Base-by-base conservation (phyloP, 1,284 basidiomycete species). In the Puccinia triticina region DNA sequence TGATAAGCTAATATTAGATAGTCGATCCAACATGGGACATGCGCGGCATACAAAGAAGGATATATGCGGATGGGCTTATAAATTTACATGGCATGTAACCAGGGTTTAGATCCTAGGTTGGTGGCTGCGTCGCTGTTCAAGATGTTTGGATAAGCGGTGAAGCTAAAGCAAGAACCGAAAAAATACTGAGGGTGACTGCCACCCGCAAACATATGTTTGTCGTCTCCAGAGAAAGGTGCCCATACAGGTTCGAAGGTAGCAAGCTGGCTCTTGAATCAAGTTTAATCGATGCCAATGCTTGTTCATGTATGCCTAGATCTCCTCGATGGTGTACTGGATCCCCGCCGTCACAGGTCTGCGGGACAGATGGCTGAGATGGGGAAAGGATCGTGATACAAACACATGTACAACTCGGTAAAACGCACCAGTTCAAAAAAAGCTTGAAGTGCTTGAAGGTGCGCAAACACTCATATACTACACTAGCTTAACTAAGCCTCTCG, bases 291-390 rank as follows among this genome's bases (percentile, higher is more conserved):
- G 32, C 2, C 32, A 37, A 16, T 64, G 61, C 32, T 34, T 34
- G 61, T 29, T 18, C 0, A 37, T 64, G n/a, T 23, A 55, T 8
- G 57, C 32, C 32, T 32, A 37, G 1, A 7, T 34, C 32, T 18
- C 18, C 32, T 32, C 61, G 61, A 26, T 32, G 61, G 12, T 2
- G 61, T 26, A 64, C 32, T 11, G 14, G 61, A 64, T 64, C 32
- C 61, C 61, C 61, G 61, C 61, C 37, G 61, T 64, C 61, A 64
- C 61, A 34, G 61, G 61, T 64, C 61, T 37, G 61, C 32, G 61
- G 57, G 57, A 57, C 57, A 59, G 57, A 59, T 26, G 57, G 23
- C 29, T 12, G n/a, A 64, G 29, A 32, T 64, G 61, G 61, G 21
- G 32, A 37, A 34, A 7, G 61, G 32, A 34, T 34, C 32, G 61